Evolutionary conservation across 768 basidiomycete species (phyloP), one percentile per base, ranked within the genome.

Genomic region (Clavaria fumosa): DNA sequence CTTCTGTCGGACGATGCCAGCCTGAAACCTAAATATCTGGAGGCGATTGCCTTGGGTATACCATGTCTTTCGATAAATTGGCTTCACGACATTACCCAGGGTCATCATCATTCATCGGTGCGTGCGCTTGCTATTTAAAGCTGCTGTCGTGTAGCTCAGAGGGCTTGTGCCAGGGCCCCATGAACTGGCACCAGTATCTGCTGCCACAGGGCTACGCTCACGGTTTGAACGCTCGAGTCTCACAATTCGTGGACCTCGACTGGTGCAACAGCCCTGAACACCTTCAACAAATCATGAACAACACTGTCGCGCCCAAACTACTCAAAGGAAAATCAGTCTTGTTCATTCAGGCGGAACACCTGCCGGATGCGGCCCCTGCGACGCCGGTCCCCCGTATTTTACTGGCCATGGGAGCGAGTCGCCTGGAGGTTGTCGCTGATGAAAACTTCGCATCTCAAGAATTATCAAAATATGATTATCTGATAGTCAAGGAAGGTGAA

Each of bases 31-130:
- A 91, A 90, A 54, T 88, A 70, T 48, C 61, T 93, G 37, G 65
- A 78, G 3, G 82, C 86, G 4, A 67, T 96, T 23, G 86, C 83
- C 0, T 60, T 89, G 27, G 89, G 89, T 7, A 75, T 95, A 36
- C 90, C 90, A 3, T 89, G 84, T 45, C 48, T 95, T 18, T 67
- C 66, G 1, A 52, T 64, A 4, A 56, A 63, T 7, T 89, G 76
- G 70, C 50, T 79, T 21, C 44, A 60, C 23, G 55, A 61, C n/a
- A n/a, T n/a, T n/a, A n/a, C n/a, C n/a, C n/a, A n/a, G n/a, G n/a
- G n/a, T n/a, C n/a, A n/a, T n/a, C n/a, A n/a, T n/a, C n/a, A n/a
- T n/a, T n/a, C n/a, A n/a, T n/a, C n/a, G n/a, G n/a, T n/a, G n/a
- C n/a, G n/a, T n/a, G n/a, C n/a, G n/a, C n/a, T n/a, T n/a, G n/a